Evolutionary conservation across 805 yeast genomes (phyloP).

Genomic region (Myxozyma monticola): DNA sequence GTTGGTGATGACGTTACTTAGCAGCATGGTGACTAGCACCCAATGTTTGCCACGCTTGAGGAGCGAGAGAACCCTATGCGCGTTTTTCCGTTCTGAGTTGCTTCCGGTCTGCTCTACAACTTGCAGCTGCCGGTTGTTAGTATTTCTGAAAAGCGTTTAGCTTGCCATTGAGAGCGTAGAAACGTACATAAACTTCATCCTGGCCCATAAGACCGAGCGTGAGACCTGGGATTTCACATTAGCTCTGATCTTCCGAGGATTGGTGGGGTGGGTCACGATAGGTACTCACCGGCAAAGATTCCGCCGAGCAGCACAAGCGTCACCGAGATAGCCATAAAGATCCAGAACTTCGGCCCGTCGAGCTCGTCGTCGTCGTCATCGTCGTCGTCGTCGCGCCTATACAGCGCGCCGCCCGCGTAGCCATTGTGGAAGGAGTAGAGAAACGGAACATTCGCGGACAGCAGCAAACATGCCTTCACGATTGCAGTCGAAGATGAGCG

Average conservation of each 20-base stretch:
- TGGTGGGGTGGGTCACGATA: neutral
- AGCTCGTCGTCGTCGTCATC: constrained; percentile 31
- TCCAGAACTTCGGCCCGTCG: constrained; percentile 34
- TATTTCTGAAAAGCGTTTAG: neutral
- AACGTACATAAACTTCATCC: constrained; percentile 73
- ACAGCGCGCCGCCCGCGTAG: neutral
- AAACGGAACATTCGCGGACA: constrained; percentile 17
- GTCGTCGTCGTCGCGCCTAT: constrained; percentile 14
- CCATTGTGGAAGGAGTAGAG: neutral
- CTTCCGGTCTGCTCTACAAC: constrained; percentile 87
- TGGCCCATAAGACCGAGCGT: constrained; percentile 98
- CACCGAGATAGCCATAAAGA: constrained; percentile 48
- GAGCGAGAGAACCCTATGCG: constrained; percentile 68
- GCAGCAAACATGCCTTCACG: constrained; percentile 22
- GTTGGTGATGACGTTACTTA: constrained; percentile 30
- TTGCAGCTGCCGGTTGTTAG: constrained; percentile 48
- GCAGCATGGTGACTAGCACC: constrained; percentile 84
- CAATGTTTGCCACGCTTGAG: constrained; percentile 89
- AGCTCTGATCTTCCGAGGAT: neutral
- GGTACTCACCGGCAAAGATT: constrained; percentile 69
- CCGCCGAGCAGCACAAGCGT: constrained; percentile 75
- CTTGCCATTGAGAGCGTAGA: neutral
- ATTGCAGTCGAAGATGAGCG: constrained; percentile 16
- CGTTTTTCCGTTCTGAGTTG: constrained; percentile 60
- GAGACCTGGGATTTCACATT: constrained; percentile 38